phyloP scores from a whole-genome alignment of 2,329 filamentous ascomycete genomes.

The Seiridium cupressi region DNA sequence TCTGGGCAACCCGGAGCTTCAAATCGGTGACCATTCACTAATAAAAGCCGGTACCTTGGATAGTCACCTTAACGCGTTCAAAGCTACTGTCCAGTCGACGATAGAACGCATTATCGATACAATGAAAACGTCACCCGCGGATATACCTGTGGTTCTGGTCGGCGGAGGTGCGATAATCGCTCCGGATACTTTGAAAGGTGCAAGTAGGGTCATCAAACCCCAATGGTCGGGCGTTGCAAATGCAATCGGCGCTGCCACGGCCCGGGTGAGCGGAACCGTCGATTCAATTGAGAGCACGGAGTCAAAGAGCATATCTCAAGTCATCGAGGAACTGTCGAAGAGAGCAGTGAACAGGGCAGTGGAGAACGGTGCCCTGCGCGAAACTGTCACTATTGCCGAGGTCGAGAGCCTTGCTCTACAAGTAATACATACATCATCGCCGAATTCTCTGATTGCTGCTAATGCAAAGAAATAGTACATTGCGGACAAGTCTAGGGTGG shows the following conservation, averaged over 20 bases:
- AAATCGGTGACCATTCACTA: constrained; percentile 34
- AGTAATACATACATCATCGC: constrained; percentile 19
- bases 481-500: constrained; percentile 48
- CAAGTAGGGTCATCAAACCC: constrained; percentile 50
- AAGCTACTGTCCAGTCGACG: constrained; percentile 43
- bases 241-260: constrained; percentile 60
- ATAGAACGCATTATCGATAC: constrained; percentile 56
- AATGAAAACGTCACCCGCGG: constrained; percentile 56
- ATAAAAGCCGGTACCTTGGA: constrained; percentile 18
- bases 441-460: not conserved
- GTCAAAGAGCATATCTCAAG: constrained; percentile 26
- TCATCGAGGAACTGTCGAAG: constrained; percentile 30
- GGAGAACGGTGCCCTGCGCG: constrained; percentile 37
- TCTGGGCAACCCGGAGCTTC: constrained; percentile 20
- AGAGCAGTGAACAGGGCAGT: constrained; percentile 39
- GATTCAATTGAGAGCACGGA: constrained; percentile 46
- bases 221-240: constrained; percentile 57
- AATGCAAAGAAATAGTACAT: constrained; percentile 33
- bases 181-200: constrained; percentile 48
- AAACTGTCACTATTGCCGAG: constrained; percentile 44
- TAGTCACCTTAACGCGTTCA: constrained; percentile 35
- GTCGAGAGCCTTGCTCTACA: constrained; percentile 50
- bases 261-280: constrained; percentile 50
- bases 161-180: constrained; percentile 58
- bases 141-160: constrained; percentile 55